Conservation (phyloP, 192 early-diverging fungal species). For the Rhizophagus clarus region DNA sequence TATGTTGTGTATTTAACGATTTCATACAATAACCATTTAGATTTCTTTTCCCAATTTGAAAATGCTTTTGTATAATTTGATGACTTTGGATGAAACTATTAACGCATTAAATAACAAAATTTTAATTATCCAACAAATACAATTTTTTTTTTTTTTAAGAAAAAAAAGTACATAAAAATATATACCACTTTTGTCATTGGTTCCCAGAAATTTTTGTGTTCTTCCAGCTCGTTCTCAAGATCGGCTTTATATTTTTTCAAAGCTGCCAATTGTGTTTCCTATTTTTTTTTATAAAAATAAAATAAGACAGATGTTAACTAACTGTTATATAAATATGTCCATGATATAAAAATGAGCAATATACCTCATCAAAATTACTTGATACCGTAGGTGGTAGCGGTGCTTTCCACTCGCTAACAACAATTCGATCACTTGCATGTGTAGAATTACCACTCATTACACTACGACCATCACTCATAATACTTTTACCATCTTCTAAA, state of each 20-base stretch:
- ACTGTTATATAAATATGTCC: neutral
- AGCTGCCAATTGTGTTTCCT: slow-evolving; percentile 57
- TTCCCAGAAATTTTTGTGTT: slow-evolving; percentile 64
- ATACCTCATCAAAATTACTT: slow-evolving; percentile 40
- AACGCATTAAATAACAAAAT: neutral
- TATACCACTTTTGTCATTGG: slow-evolving; percentile 52
- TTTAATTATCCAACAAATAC: neutral
- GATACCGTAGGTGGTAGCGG: slow-evolving; percentile 52
- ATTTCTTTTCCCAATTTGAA: slow-evolving; percentile 80
- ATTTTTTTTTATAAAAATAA: neutral
- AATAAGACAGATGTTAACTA: neutral
- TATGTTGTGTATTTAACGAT: slow-evolving; percentile 85
- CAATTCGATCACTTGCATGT: slow-evolving; percentile 40
- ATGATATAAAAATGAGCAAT: neutral
- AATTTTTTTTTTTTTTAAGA: neutral
- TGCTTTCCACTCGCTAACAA: slow-evolving; percentile 51
- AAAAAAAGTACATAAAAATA: slow-evolving; percentile 21
- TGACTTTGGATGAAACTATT: slow-evolving; percentile 62
- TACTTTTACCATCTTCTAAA: slow-evolving; percentile 31
- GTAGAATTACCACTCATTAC: slow-evolving; percentile 18
- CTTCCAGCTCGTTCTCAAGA: slow-evolving; percentile 68
- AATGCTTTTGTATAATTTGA: slow-evolving; percentile 66
- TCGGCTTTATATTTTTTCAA: slow-evolving; percentile 66
- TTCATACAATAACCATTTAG: slow-evolving; percentile 76
- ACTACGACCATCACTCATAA: slow-evolving; percentile 31